A percentile compares a stretch with the other conserved stretches of the same genome.
phyloP scores from a whole-genome alignment of 1,139 yeast genomes.

The Nakaseomyces sp. region DNA sequence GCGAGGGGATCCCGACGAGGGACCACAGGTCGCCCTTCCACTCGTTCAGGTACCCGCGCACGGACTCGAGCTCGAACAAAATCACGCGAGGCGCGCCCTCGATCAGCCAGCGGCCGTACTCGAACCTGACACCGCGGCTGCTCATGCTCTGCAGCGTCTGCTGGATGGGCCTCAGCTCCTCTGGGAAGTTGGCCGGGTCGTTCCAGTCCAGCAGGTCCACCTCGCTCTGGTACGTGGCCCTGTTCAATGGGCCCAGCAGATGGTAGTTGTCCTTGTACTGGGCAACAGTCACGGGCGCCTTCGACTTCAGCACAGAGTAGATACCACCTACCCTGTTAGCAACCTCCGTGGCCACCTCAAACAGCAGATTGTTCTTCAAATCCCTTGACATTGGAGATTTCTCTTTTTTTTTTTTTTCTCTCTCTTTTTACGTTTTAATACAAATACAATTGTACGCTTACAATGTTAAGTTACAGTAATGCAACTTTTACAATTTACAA shows the following conservation, averaged over 20 bases:
- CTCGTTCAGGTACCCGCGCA: slow-evolving; percentile 57
- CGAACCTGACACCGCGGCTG: slow-evolving; percentile 71
- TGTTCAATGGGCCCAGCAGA: slow-evolving; percentile 78
- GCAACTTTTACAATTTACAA: too few relatives aligned
- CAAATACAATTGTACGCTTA: too few relatives aligned
- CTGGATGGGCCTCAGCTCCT: slow-evolving; percentile 23
- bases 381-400: slow-evolving; percentile 53
- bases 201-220: slow-evolving; percentile 74
- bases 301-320: slow-evolving; percentile 90
- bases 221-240: slow-evolving; percentile 78
- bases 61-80: slow-evolving; percentile 77
- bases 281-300: slow-evolving; percentile 93
- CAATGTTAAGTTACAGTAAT: too few relatives aligned
- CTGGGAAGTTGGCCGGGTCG: slow-evolving; percentile 47
- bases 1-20: slow-evolving; percentile 85
- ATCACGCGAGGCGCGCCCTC: slow-evolving; percentile 96
- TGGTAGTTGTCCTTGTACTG: slow-evolving; percentile 87
- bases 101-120: slow-evolving; percentile 93
- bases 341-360: slow-evolving; percentile 95
- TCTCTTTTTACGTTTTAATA: background rate
- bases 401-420: background rate
- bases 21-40: slow-evolving; percentile 96
- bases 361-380: slow-evolving; percentile 72
- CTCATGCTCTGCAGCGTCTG: slow-evolving; percentile 47
- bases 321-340: slow-evolving; percentile 98